These are phyloP conservation scores for Beauveria bassiana DNA, from an alignment of 2,329 filamentous ascomycete genomes.

Conservation along the genomic window DNA sequence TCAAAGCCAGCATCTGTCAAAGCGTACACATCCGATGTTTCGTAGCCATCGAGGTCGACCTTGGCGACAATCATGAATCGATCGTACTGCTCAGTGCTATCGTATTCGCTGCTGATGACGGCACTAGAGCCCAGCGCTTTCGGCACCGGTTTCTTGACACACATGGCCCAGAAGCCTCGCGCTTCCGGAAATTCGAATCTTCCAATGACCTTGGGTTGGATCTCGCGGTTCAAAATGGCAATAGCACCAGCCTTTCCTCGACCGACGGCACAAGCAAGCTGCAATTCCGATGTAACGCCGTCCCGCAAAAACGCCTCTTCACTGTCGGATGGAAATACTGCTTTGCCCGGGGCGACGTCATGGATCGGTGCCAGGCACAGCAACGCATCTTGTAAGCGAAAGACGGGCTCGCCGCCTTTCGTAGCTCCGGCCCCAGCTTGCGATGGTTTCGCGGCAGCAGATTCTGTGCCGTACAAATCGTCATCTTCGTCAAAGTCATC, in stretches of 20 bases:
- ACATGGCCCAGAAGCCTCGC: conserved; percentile 74
- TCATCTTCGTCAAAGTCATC: conserved; percentile 57
- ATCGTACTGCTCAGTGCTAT: conserved; percentile 57
- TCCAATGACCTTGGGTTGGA: conserved; percentile 65
- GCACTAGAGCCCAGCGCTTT: conserved; percentile 47
- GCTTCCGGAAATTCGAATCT: conserved; percentile 66
- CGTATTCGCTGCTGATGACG: conserved; percentile 46
- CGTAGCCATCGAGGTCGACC: conserved; percentile 57
- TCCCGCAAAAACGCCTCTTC: conserved; percentile 34
- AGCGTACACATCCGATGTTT: conserved; percentile 71
- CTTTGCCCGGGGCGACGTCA: conserved; percentile 62
- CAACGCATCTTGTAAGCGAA: conserved; percentile 70
- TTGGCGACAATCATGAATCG: conserved; percentile 80
- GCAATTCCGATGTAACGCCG: conserved; percentile 48
- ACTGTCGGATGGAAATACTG: conserved; percentile 33
- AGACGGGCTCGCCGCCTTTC: conserved; percentile 58
- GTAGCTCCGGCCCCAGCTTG: conserved; percentile 31
- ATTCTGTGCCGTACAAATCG: conserved; percentile 54
- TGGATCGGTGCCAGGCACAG: conserved; percentile 73
- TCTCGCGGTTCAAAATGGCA: conserved; percentile 67
- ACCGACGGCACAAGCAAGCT: conserved; percentile 54
- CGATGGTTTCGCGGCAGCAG: conserved; percentile 48
- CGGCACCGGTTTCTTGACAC: conserved; percentile 57
- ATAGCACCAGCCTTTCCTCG: conserved; percentile 60
- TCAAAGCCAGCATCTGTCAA: conserved; percentile 68